phyloP scores from a whole-genome alignment of 441 rosid species.

The Breynia disticha region DNA sequence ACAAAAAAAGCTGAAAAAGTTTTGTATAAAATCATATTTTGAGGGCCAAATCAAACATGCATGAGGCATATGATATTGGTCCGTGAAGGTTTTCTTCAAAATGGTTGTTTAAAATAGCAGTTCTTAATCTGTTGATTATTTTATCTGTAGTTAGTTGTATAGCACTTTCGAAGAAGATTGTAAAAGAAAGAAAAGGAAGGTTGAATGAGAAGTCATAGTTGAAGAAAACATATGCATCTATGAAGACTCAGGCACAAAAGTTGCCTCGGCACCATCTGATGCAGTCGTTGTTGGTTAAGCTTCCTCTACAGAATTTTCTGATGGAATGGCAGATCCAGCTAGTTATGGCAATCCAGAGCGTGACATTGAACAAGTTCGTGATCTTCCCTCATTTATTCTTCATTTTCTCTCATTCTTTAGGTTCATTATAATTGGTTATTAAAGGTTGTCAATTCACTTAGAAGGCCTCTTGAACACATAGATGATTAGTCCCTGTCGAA shows the following conservation, averaged over 20 bases:
- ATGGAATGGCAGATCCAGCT: slow-evolving; percentile 9
- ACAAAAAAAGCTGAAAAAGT: not conserved
- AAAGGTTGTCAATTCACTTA: too few species aligned
- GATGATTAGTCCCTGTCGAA: too few species aligned
- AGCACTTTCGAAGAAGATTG: too few species aligned
- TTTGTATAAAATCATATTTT: too few species aligned
- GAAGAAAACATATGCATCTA: not conserved
- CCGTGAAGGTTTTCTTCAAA: too few species aligned
- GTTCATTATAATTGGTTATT: too few species aligned
- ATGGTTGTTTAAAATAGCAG: too few species aligned
- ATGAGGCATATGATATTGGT: too few species aligned
- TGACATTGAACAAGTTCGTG: slow-evolving; percentile 2
- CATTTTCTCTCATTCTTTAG: not conserved
- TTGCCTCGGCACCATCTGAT: not conserved
- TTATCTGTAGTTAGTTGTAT: not conserved
- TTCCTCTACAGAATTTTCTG: not conserved
- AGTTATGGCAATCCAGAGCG: slow-evolving; percentile 2
- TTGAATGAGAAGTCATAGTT: not conserved
- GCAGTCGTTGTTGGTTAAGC: not conserved
- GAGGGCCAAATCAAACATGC: too few species aligned
- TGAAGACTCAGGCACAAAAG: not conserved
- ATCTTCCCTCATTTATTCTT: too few species aligned
- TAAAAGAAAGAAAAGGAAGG: not conserved
- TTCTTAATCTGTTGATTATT: too few species aligned
- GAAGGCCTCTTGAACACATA: too few species aligned